Evolutionary conservation across 2,329 filamentous ascomycete species (phyloP), one percentile per base, ranked within the genome.

Genomic region (Aureobasidium zeae): DNA sequence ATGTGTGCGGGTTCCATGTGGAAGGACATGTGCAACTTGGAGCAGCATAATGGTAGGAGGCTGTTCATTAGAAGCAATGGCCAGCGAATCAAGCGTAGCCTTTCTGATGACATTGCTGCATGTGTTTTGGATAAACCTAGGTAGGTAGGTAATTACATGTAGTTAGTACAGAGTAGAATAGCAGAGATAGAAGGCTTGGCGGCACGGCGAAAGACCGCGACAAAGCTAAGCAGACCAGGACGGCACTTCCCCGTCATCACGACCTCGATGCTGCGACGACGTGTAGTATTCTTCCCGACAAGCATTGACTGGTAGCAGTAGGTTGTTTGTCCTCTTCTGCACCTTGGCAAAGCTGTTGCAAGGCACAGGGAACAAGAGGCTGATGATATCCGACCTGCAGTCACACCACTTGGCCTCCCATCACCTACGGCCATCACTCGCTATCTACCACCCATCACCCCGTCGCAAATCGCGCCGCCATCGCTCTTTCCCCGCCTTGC

Each of bases 231-330:
- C 35, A 19, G 35, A 17, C 21, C 34, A 38, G 29, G 35, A 38
- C 35, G 15, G 36, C 26, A 22, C 25, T 30, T 25, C 36, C 25
- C 36, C 36, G 26, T 39, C 36, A 29, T 39, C 36, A 32, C 37
- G 28, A 41, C 37, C 30, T 33, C 25, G 21, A 29, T 33, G 16
- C 12, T 19, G 17, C 30, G 29, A 34, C 30, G 29, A 34, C 30
- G 29, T 26, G 15, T 43, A 34, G 36, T 43, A 43, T 43, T 43
- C 39, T 43, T 43, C 22, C 39, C 16, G 39, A 33, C 29, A 24
- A 43, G 39, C 39, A 43, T 43, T 43, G 39, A 43, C 29, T 26
- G 39, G 15, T n/a, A 17, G 20, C 30, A n/a, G 39, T 43, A 13
- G 26, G 39, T 43, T 17, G 12, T 15, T 19, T 9, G 3, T 11